Base-by-base conservation (phyloP, 1,284 basidiomycete genomes). In the Lentinula novae-zelandiae region DNA sequence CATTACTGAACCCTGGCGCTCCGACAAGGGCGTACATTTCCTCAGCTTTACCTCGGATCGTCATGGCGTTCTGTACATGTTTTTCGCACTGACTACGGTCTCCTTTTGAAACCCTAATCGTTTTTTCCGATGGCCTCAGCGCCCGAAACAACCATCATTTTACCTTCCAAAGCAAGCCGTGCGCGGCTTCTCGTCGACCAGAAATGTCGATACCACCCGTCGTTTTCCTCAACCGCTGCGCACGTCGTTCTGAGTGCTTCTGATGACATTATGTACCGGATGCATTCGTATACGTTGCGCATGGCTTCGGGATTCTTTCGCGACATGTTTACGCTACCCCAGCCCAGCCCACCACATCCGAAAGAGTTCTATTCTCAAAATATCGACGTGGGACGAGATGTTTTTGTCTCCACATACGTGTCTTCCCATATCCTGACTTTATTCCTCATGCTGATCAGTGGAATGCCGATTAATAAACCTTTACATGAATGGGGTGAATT, bases 311-410 rank as follows among this genome's bases (percentile, higher is more conserved):
- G 72, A 1, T 68, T 80, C 33, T 81, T 81, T 68, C 64, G 70
- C 52, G 75, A 74, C 1, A 76, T 82, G 73, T 75, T 80, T 62
- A 72, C 73, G 49, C 72, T 81, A 33, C 78, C 79, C 3, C 75
- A 76, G 58, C 74, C 75, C 2, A 33, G 10, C 15, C 17, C 51
- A 40, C 8, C 22, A 12, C 13, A 1, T 10, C 20, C 6, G 15
- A 31, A 9, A 20, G 38, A 61, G 38, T 40, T 56, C n/a, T 5
- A 12, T 2, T 55, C 50, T 6, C 61, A 36, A 40, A 49, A 53
- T 60, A 63, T 58, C 27, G 65, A 63, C 38, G 17, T 60, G 5
- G n/a, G 17, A 5, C n/a, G 17, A 27, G 33, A 40, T 46, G 10
- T 46, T 7, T 65, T 69, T 15, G 74, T 80, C 39, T 72, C 75